phyloP scores from a whole-genome alignment of 345 rosid species.

The Syzygium aromaticum region DNA sequence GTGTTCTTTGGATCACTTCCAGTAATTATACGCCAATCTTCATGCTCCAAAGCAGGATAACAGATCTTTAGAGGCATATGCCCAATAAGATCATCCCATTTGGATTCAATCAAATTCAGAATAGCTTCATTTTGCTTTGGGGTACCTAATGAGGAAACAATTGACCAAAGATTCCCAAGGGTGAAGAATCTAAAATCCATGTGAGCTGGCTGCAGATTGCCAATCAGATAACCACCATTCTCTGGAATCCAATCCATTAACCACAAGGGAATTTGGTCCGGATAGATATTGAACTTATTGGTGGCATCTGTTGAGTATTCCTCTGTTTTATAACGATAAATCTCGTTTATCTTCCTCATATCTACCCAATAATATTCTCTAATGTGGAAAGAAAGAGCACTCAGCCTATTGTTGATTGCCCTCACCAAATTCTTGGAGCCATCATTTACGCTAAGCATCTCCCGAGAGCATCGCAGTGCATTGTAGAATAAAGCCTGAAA shows the following conservation, averaged over 20 bases:
- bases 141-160: conserved; percentile 68
- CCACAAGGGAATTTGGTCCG: conserved; percentile 85
- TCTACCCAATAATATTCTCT: conserved; percentile 91
- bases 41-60: conserved; percentile 78
- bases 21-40: conserved; percentile 93
- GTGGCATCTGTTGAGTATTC: conserved; percentile 81
- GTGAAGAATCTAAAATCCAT: conserved; percentile 90
- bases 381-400: conserved; percentile 82
- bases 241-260: conserved; percentile 90
- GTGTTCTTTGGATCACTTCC: conserved; percentile 98
- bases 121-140: conserved; percentile 72
- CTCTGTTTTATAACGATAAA: conserved; percentile 83
- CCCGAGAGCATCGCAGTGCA: conserved; percentile 69
- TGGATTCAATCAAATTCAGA: conserved; percentile 59
- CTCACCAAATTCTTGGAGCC: conserved; percentile 64
- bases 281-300: conserved; percentile 85
- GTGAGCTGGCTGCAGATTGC: conserved; percentile 78
- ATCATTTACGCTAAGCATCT: conserved; percentile 56
- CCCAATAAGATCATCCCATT: conserved; percentile 79
- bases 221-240: conserved; percentile 72
- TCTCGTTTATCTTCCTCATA: conserved; percentile 77
- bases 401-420: conserved; percentile 71
- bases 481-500: conserved; percentile 72
- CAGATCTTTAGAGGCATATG: conserved; percentile 89
- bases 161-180: conserved; percentile 80